Conservation (phyloP, 2,329 filamentous ascomycete species). For the Fusarium sp. region DNA sequence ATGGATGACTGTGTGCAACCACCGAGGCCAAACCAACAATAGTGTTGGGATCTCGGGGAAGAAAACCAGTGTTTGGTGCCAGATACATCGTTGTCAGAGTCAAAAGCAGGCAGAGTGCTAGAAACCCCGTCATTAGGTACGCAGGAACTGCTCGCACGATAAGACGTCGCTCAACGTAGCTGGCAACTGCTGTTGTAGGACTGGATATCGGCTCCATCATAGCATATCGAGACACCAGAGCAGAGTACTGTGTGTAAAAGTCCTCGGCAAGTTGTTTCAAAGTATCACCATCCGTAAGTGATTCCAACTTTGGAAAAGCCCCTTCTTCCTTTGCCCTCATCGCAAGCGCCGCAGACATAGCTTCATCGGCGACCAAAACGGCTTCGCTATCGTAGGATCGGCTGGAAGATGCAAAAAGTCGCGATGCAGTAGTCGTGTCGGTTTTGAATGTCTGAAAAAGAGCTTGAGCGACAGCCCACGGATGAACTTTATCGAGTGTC, state of each 20-base stretch:
- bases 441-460: slow-evolving; percentile 35
- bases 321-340: slow-evolving; percentile 38
- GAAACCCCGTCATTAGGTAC: slow-evolving; percentile 45
- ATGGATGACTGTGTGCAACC: slow-evolving; percentile 48
- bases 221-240: slow-evolving; percentile 45
- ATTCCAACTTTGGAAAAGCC: slow-evolving; percentile 32
- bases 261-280: slow-evolving; percentile 42
- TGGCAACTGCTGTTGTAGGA: slow-evolving; percentile 37
- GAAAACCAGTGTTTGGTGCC: slow-evolving; percentile 46
- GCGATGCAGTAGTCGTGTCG: not conserved
- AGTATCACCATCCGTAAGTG: slow-evolving; percentile 37
- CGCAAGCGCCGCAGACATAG: slow-evolving; percentile 47
- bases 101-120: slow-evolving; percentile 42
- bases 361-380: slow-evolving; percentile 45
- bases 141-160: slow-evolving; percentile 44
- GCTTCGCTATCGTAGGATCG: slow-evolving; percentile 37
- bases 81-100: slow-evolving; percentile 27
- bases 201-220: slow-evolving; percentile 41
- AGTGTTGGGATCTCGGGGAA: slow-evolving; percentile 48
- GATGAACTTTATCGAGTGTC: slow-evolving; percentile 31
- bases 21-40: slow-evolving; percentile 49
- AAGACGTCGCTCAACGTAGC: slow-evolving; percentile 44
- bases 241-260: slow-evolving; percentile 49
- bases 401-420: slow-evolving; percentile 5
- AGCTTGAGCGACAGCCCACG: slow-evolving; percentile 34